phyloP scores from a whole-genome alignment of 2,329 filamentous ascomycete genomes.

The Clonostachys sp. region DNA sequence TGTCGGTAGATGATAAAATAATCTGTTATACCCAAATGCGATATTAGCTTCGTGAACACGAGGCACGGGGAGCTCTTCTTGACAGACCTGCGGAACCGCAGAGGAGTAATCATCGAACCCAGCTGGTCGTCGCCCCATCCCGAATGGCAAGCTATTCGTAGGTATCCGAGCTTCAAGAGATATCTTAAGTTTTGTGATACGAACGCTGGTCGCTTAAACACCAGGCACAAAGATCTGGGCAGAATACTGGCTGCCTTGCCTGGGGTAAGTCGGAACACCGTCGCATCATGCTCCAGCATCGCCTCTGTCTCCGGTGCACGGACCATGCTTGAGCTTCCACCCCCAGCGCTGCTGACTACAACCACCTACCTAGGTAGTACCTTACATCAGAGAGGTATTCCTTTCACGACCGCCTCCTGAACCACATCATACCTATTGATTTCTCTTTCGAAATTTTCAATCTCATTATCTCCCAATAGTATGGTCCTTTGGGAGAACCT shows the following conservation, averaged over 20 bases:
- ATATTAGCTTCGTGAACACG: neutral
- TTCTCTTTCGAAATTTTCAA: too few relatives aligned
- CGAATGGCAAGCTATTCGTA: slow-evolving; percentile 6
- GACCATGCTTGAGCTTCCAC: too few relatives aligned
- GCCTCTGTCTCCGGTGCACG: too few relatives aligned
- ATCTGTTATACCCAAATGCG: slow-evolving; percentile 52
- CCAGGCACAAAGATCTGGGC: neutral
- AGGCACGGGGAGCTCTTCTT: slow-evolving; percentile 9
- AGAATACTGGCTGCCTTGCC: neutral
- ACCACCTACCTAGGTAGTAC: too few relatives aligned
- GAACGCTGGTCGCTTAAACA: neutral
- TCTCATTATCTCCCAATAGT: too few relatives aligned
- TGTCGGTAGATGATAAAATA: slow-evolving; percentile 84
- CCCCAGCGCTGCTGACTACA: too few relatives aligned
- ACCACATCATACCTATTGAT: too few relatives aligned
- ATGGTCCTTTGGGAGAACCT: too few relatives aligned
- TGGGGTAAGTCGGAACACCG: neutral
- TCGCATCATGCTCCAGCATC: too few relatives aligned
- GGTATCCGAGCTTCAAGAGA: neutral
- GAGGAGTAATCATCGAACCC: slow-evolving; percentile 41
- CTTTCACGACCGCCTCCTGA: too few relatives aligned
- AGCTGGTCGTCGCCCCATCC: slow-evolving; percentile 38
- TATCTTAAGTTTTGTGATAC: neutral
- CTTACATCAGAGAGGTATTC: too few relatives aligned
- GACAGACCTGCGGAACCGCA: slow-evolving; percentile 36